These are phyloP conservation scores for Neofusicoccum parvum DNA, from an alignment of 2,329 filamentous ascomycete species.

Conservation along the genomic window DNA sequence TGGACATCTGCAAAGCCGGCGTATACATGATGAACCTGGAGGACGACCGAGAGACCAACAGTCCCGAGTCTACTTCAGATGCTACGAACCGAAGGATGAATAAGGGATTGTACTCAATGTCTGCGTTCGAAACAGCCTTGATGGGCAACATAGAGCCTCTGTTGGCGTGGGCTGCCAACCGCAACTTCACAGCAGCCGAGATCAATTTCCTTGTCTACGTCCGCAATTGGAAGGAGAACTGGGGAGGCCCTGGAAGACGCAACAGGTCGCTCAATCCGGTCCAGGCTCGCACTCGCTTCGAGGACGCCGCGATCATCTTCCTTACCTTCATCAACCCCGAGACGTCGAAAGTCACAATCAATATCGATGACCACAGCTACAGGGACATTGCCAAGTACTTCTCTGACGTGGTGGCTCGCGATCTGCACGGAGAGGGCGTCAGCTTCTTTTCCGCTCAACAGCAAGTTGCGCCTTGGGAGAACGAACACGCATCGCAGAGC, in stretches of 20 bases:
- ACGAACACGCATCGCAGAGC: background rate
- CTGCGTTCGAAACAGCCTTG: slow-evolving; percentile 64
- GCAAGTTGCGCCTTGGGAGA: slow-evolving; percentile 16
- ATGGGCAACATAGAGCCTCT: slow-evolving; percentile 61
- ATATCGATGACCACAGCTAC: slow-evolving; percentile 51
- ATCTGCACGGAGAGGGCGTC: background rate
- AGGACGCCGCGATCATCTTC: slow-evolving; percentile 63
- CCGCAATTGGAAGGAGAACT: slow-evolving; percentile 56
- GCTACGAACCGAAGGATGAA: background rate
- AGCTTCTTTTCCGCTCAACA: slow-evolving; percentile 1
- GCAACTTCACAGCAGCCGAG: slow-evolving; percentile 72
- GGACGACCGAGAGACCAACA: background rate
- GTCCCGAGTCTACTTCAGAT: background rate
- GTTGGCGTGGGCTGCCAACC: slow-evolving; percentile 64
- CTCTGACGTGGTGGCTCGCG: background rate
- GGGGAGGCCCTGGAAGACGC: slow-evolving; percentile 26
- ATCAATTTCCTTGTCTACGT: slow-evolving; percentile 66
- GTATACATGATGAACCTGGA: slow-evolving; percentile 24
- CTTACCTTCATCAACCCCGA: slow-evolving; percentile 61
- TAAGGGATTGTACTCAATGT: slow-evolving; percentile 47
- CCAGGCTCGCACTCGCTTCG: slow-evolving; percentile 51
- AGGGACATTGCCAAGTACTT: slow-evolving; percentile 15
- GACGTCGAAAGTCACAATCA: slow-evolving; percentile 68
- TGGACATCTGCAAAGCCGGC: slow-evolving; percentile 53
- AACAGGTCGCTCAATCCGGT: slow-evolving; percentile 22